These are phyloP conservation scores for Trypanosoma rangeli DNA, from an alignment of 208 protist species.

Conservation along the genomic window DNA sequence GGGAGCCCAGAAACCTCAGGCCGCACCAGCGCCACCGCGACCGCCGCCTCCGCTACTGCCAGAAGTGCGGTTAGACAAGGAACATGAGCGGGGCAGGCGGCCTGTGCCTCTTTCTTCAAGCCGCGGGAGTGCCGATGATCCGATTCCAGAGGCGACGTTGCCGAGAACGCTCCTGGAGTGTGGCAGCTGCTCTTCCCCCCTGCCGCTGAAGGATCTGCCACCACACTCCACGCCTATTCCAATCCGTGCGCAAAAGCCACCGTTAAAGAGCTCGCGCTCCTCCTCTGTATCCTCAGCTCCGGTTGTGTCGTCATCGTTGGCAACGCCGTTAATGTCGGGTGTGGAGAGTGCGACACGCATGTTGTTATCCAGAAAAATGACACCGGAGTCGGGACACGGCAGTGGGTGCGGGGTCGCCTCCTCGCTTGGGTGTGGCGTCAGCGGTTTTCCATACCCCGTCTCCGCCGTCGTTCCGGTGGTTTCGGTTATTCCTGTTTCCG, in stretches of 20 bases:
- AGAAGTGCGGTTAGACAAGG: neutral
- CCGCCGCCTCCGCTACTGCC: neutral
- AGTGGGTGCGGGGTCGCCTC: neutral
- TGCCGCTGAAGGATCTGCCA: neutral
- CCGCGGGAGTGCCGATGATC: neutral
- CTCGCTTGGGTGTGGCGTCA: neutral
- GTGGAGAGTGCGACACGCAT: constrained; percentile 7
- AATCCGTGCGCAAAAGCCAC: constrained; percentile 2
- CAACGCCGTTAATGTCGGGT: neutral
- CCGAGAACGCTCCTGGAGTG: neutral
- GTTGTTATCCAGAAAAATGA: neutral
- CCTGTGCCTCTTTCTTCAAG: neutral
- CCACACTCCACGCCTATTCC: constrained; percentile 21
- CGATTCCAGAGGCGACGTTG: neutral
- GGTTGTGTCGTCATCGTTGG: constrained; percentile 3
- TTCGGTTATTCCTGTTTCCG: neutral
- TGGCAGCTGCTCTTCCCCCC: no score
- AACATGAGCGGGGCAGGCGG: neutral
- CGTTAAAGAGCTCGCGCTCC: constrained; percentile 7
- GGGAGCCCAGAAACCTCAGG: neutral
- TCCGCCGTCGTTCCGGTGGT: neutral
- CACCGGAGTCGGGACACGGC: neutral
- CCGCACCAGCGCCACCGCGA: neutral
- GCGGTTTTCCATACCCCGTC: neutral
- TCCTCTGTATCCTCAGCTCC: constrained; percentile 11